A percentile compares a stretch with the other conserved stretches of the same genome.
Evolutionary conservation across 306 rosid species (phyloP).

Genomic region (Trifolium repens): DNA sequence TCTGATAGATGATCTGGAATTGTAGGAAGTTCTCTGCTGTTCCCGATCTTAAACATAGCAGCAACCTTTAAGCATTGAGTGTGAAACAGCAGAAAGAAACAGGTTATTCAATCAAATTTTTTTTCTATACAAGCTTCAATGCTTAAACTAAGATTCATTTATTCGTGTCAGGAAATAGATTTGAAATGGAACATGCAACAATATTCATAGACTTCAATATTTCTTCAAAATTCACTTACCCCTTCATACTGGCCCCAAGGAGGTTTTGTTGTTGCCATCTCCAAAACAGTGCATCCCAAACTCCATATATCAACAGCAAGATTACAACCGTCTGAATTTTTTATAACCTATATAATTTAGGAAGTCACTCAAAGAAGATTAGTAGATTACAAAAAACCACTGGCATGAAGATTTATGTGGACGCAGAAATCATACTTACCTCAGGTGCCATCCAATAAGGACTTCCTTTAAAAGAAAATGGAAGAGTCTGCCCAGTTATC

Average conservation of each 20-base stretch:
- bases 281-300: slow-evolving; percentile 96
- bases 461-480: slow-evolving; percentile 93
- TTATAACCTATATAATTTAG: slow-evolving; percentile 63
- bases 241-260: slow-evolving; percentile 99
- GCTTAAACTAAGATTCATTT: slow-evolving; percentile 42
- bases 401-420: slow-evolving; percentile 6
- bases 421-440: slow-evolving; percentile 54
- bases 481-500: slow-evolving; percentile 78
- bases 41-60: slow-evolving; percentile 93
- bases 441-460: slow-evolving; percentile 99
- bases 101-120: slow-evolving; percentile 44
- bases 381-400: background rate
- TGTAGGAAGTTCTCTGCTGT: slow-evolving; percentile 74
- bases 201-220: slow-evolving; percentile 25
- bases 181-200: slow-evolving; percentile 45
- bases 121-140: slow-evolving; percentile 31
- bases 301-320: slow-evolving; percentile 98
- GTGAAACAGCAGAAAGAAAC: slow-evolving; percentile 39
- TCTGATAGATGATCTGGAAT: slow-evolving; percentile 81
- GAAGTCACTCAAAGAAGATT: slow-evolving; percentile 35
- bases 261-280: slow-evolving; percentile 94
- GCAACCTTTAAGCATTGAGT: slow-evolving; percentile 64
- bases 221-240: slow-evolving; percentile 54
- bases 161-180: slow-evolving; percentile 30
- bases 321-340: slow-evolving; percentile 73